A percentile compares a stretch with the other conserved stretches of the same genome.
These are phyloP conservation scores for Takakia lepidozioides DNA, from an alignment of 225 moss, liverwort and hornwort species.

Conservation along the genomic window DNA sequence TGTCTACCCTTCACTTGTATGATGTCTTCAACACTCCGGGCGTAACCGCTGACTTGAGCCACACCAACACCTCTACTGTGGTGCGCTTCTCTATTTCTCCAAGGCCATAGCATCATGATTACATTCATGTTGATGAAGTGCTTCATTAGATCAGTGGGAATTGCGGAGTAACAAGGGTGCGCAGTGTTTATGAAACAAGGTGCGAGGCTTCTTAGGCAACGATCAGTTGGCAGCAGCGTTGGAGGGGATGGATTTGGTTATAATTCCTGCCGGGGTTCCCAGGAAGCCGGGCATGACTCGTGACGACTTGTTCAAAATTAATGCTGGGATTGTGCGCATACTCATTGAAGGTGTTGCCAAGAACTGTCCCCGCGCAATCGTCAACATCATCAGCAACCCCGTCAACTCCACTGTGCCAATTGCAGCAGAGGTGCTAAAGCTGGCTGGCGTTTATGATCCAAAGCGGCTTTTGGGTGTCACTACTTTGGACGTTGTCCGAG, in stretches of 20 bases:
- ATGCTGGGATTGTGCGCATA: slow-evolving; percentile 90
- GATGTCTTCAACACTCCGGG: slow-evolving; percentile 99
- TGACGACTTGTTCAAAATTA: slow-evolving; percentile 96
- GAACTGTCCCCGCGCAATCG: slow-evolving; percentile 75
- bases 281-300: slow-evolving; percentile 98
- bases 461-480: slow-evolving; percentile 90
- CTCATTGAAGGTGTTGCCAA: slow-evolving; percentile 85
- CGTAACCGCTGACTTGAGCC: slow-evolving; percentile 93
- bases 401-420: slow-evolving; percentile 98
- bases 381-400: slow-evolving; percentile 97
- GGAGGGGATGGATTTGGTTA: slow-evolving; percentile 80
- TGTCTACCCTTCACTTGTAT: slow-evolving; percentile 88
- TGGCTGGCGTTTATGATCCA: slow-evolving; percentile 82
- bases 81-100: slow-evolving; percentile 25
- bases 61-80: slow-evolving; percentile 91
- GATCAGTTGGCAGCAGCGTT: slow-evolving; percentile 58
- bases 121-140: no score
- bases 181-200: no score
- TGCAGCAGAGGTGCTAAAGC: slow-evolving; percentile 93
- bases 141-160: no score
- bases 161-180: no score
- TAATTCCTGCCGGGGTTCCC: slow-evolving; percentile 95
- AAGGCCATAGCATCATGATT: no score
- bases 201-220: slow-evolving; percentile 59
- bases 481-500: slow-evolving; percentile 91